Base-by-base conservation (phyloP, 495 filamentous ascomycete species). In the Neurospora sp. region DNA sequence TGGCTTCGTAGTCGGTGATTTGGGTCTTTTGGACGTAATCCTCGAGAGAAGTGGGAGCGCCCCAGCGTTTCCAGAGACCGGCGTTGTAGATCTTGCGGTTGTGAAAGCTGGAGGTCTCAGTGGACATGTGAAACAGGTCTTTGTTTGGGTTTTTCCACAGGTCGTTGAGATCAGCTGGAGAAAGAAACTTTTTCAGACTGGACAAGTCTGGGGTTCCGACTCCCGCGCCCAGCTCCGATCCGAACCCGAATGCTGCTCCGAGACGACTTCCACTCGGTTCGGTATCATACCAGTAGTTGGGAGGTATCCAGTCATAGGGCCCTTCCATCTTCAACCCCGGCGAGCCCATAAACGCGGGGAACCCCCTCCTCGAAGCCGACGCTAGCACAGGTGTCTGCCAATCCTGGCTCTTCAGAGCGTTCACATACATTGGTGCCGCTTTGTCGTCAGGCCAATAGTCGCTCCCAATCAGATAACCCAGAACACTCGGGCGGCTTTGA, bases 281-380 rank as follows among this genome's bases (percentile, higher is more conserved):
- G 27, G 81, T 80, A 18, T 84, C 82, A 69, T 85, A 89, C 88
- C 88, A 91, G 77, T 91, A 91, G 46, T 86, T 87, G 0, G 89
- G 89, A 5, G 89, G 87, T 0, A 89, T 87, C 87, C 88, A 91
- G 79, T 91, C 89, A 74, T 91, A 91, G 0, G 89, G 89, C 0
- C 89, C 89, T 1, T 87, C 85, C 89, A 91, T 91, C 74, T 89
- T 90, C 83, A 91, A 84, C 1, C 89, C 89, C 0, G 86, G 86
- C 0, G 87, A 85, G 0, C 86, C 87, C 0, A 89, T 81, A 16
- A 80, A 74, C 9, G 83, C 53, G 0, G 89, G 86, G 70, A 81
- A 88, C 0, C 88, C 88, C 11, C 84, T 82, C 73, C 86, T 86
- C 35, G 84, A 83, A 3, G 89, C 89, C 0, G 89, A 89, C 20